Evolutionary conservation across 345 rosid genomes (phyloP), one percentile per base, ranked within the genome.

Genomic region (Isatis tinctoria): DNA sequence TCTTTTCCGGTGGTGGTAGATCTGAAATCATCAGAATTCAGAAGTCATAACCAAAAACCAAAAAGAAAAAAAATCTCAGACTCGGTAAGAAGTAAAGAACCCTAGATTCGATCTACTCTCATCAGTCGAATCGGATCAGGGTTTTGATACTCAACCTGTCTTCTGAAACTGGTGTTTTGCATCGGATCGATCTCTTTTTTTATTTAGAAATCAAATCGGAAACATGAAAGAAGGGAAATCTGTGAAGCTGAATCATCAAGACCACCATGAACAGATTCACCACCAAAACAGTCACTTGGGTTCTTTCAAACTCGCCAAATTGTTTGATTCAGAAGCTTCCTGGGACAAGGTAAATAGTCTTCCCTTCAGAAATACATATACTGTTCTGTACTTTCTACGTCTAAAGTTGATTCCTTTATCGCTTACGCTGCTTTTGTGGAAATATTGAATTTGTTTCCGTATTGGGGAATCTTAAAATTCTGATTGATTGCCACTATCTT

Each of bases 281-380:
- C 89, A 76, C 71, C 83, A 81, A 48, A 83, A 86, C 75, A 85
- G 87, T 45, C 97, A 91, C 87, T 67, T 90, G 62, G 84, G 89
- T 61, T 91, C 93, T 44, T 83, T 79, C 85, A 91, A 86, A 70
- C 67, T 88, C 74, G 92, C 96, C 49, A 92, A 90, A 75, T 84
- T 88, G 83, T 85, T 94, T n/a, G 99, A 91, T 84, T 92, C 97
- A 0, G 96, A 91, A 30, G 93, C 96, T 65, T 87, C 99, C 4
- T 92, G 97, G 99, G 97, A 94, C 60, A 94, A 94, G 88, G 98
- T 88, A n/a, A n/a, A n/a, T n/a, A n/a, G n/a, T n/a, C n/a, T n/a
- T n/a, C n/a, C n/a, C n/a, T n/a, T n/a, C n/a, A n/a, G n/a, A n/a
- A n/a, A n/a, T n/a, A 76, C 9, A 8, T 14, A 26, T 2, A 2